phyloP scores from a whole-genome alignment of 352 stramenopile species.

The Pythium dissimile region DNA sequence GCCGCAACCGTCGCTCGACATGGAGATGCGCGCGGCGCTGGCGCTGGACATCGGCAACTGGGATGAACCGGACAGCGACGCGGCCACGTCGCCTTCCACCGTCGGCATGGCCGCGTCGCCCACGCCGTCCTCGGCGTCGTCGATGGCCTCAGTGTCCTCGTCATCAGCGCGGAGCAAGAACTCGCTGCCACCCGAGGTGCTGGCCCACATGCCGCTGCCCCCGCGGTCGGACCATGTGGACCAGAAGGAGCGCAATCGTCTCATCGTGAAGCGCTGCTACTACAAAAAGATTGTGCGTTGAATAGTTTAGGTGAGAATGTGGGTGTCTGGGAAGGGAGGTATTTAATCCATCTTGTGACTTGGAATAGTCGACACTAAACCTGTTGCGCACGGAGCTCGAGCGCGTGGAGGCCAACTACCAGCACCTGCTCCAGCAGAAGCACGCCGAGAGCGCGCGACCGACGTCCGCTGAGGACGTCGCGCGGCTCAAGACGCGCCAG shows the following conservation, averaged over 20 bases:
- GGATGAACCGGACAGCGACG: slow-evolving; percentile 4
- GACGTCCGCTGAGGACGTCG: slow-evolving; percentile 13
- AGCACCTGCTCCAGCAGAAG: slow-evolving; percentile 30
- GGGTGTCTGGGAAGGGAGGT: background rate
- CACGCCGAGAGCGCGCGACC: slow-evolving; percentile 15
- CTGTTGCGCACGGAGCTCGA: slow-evolving; percentile 47
- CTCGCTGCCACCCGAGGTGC: slow-evolving; percentile 14
- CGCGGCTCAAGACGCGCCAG: slow-evolving; percentile 12
- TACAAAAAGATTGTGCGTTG: slow-evolving; percentile 78
- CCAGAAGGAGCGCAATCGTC: slow-evolving; percentile 22
- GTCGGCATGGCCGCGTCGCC: background rate
- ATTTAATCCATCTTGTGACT: background rate
- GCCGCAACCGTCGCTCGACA: slow-evolving; percentile 6
- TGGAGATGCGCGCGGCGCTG: slow-evolving; percentile 17
- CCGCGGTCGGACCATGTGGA: slow-evolving; percentile 18
- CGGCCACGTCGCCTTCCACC: background rate
- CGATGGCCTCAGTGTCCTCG: background rate
- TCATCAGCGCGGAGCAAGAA: background rate
- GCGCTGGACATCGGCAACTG: slow-evolving; percentile 19
- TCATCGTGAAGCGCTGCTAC: slow-evolving; percentile 71
- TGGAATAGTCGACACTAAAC: slow-evolving; percentile 46
- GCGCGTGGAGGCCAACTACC: slow-evolving; percentile 40
- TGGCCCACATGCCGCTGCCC: slow-evolving; percentile 23
- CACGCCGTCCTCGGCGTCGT: background rate
- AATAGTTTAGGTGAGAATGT: background rate